Conservation (phyloP, 75 land plant species). For the Pinus tabuliformis region DNA sequence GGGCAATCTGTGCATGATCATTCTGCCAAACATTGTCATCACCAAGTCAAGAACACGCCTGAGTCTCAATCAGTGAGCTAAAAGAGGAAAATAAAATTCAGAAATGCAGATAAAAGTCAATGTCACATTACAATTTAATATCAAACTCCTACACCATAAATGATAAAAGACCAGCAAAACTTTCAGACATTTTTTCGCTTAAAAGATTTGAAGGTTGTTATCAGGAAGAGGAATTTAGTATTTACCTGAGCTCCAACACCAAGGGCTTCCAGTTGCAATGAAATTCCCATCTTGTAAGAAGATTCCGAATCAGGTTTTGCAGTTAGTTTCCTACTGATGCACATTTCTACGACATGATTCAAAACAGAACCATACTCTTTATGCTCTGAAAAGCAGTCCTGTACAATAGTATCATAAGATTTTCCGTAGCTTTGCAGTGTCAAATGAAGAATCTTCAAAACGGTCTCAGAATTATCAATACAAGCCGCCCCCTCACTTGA, state of each 20-base stretch:
- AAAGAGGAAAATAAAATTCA: too few relatives aligned
- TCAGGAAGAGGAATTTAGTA: too few relatives aligned
- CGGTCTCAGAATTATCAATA: background rate
- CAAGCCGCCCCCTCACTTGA: background rate
- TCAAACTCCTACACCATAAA: too few relatives aligned
- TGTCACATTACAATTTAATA: too few relatives aligned
- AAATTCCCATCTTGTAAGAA: background rate
- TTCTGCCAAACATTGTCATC: background rate
- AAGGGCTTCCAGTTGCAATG: background rate
- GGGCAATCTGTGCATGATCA: background rate
- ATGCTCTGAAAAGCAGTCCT: background rate
- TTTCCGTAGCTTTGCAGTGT: background rate
- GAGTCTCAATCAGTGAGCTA: too few relatives aligned
- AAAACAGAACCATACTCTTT: background rate
- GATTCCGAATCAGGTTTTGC: background rate
- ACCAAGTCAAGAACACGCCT: too few relatives aligned
- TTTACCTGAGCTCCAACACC: constrained; percentile 6
- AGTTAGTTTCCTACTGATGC: too few relatives aligned
- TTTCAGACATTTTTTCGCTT: too few relatives aligned
- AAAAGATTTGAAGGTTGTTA: too few relatives aligned
- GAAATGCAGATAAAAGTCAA: too few relatives aligned
- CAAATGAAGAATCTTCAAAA: background rate
- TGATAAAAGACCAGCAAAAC: too few relatives aligned
- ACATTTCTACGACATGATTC: background rate
- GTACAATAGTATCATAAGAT: too few relatives aligned